phyloP scores from a whole-genome alignment of 75 land plant species.

The Pinus tabuliformis region DNA sequence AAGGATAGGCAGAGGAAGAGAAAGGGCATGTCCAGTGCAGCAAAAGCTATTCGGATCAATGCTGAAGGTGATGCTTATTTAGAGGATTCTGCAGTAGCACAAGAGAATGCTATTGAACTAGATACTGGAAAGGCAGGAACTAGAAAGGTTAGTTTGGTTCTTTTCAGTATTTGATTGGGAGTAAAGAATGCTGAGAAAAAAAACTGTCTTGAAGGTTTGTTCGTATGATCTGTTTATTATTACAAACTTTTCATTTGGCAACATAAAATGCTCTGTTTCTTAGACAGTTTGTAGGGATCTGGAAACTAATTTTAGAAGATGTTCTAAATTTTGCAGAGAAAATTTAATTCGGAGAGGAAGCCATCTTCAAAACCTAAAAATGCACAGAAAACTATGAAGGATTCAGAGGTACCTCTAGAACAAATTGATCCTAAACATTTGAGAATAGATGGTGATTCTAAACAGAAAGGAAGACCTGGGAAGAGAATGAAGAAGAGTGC shows the following conservation, averaged over 20 bases:
- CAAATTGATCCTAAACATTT: conserved; percentile 7
- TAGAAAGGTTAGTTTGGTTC: conserved; percentile 46
- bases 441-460: conserved; percentile 16
- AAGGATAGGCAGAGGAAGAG: conserved; percentile 83
- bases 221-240: neutral
- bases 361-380: conserved; percentile 14
- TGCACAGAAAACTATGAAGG: conserved; percentile 11
- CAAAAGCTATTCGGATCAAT: conserved; percentile 68
- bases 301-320: neutral
- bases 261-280: neutral
- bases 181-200: neutral
- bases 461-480: conserved; percentile 29
- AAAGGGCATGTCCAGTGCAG: conserved; percentile 13
- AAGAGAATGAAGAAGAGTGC: conserved; percentile 49
- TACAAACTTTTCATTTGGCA: neutral
- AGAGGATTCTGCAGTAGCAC: conserved; percentile 55
- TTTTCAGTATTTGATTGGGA: neutral
- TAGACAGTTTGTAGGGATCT: neutral
- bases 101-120: conserved; percentile 21
- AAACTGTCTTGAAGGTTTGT: neutral
- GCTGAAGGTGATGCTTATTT: conserved; percentile 85
- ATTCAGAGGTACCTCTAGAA: conserved; percentile 13
- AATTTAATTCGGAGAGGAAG: conserved; percentile 26
- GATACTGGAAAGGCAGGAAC: conserved; percentile 34
- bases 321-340: conserved; percentile 26